Evolutionary conservation across 108 stramenopile species (phyloP), one percentile per base, ranked within the genome.

Genomic region (Cyclotella baltica): DNA sequence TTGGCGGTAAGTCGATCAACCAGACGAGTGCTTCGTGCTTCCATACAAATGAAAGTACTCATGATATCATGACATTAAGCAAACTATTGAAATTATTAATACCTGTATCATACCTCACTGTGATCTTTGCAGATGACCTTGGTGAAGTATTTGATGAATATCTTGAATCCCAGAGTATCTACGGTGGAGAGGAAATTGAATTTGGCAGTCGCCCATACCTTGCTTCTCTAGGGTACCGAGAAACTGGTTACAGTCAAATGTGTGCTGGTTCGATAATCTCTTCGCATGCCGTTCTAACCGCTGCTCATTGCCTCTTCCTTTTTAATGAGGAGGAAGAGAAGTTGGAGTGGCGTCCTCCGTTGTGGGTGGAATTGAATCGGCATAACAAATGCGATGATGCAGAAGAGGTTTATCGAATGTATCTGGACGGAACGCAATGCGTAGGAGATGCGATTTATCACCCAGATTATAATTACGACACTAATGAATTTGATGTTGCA

Each of bases 121-220:
- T n/a, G n/a, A n/a, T n/a, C n/a, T n/a, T n/a, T n/a, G n/a, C n/a
- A n/a, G n/a, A n/a, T n/a, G n/a, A n/a, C n/a, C n/a, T n/a, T n/a
- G n/a, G n/a, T n/a, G n/a, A n/a, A n/a, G n/a, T n/a, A n/a, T n/a
- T n/a, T n/a, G n/a, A n/a, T n/a, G n/a, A n/a, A n/a, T n/a, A n/a
- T n/a, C n/a, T n/a, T n/a, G n/a, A n/a, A n/a, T n/a, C n/a, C n/a
- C n/a, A 52, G 4, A n/a, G 19, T 13, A 52, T 52, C n/a, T 13
- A n/a, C 28, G 55, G 48, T 5, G 67, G 67, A 11, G 22, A 20
- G 0, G 67, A 67, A 50, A 67, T 67, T 33, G 48, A 67, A 36
- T 13, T 6, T 25, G 67, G 67, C 27, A 67, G 67, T 20, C 67
- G 67, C 28, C 67, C 67, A 4, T 67, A 67, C 19, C 67, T 67